Conservation (phyloP, 305 asterid species). For the Lippia alba region DNA sequence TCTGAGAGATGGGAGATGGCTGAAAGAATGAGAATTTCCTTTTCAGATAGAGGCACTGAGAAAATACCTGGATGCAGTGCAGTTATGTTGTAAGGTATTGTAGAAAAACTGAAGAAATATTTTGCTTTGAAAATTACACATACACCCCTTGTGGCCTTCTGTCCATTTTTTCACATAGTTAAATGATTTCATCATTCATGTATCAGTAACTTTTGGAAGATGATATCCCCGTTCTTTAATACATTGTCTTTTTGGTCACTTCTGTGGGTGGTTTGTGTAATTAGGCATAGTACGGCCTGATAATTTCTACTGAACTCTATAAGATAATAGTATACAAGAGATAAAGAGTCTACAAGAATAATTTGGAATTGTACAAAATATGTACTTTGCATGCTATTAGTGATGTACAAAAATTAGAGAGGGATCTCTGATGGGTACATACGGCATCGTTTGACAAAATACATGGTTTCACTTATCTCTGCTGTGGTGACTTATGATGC, state of each 20-base stretch:
- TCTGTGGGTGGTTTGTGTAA: too few species aligned
- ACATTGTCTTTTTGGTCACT: too few species aligned
- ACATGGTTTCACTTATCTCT: not conserved
- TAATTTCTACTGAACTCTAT: not conserved
- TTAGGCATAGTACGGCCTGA: too few species aligned
- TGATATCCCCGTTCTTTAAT: too few species aligned
- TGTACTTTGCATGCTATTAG: not conserved
- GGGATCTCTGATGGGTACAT: constrained; percentile 16
- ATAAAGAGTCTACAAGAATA: not conserved
- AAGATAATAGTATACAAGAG: not conserved
- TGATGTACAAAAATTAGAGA: constrained; percentile 16
- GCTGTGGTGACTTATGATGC: not conserved
- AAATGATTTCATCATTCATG: too few species aligned
- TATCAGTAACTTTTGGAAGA: too few species aligned
- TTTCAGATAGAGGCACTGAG: constrained; percentile 51
- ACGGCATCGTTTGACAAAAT: not conserved
- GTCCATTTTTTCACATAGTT: too few species aligned
- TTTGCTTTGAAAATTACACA: not conserved
- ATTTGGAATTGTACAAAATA: not conserved
- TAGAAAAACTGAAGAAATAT: not conserved
- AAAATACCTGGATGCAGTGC: constrained; percentile 66
- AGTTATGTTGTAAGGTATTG: constrained; percentile 38
- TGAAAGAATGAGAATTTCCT: constrained; percentile 53
- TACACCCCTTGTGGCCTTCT: not conserved
- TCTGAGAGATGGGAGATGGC: constrained; percentile 87